Base-by-base conservation (phyloP, 306 rosid genomes). In the peach (Prunus persica) region DNA sequence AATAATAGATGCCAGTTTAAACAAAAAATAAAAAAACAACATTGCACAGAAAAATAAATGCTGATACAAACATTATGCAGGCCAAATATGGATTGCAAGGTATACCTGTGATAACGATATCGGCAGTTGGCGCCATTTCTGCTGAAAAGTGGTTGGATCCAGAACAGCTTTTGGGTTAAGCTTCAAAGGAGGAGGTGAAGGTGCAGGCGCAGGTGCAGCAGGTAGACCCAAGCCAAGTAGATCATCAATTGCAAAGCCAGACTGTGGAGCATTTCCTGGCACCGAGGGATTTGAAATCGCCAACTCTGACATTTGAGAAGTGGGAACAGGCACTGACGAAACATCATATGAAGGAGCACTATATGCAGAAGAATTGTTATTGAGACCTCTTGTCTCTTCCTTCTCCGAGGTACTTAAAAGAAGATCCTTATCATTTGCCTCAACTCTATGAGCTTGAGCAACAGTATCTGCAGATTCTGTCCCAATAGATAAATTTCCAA, bases 51-150 rank as follows among this genome's bases (percentile, higher is more conserved):
- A 32, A 74, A 30, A 47, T 24, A 73, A 19, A 74, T 22, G 5
- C 47, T 6, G 61, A 18, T 28, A 25, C 25, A 60, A 71, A 34
- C 27, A 34, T 38, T 3, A 65, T 65, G 50, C 49, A 9, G 25
- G 25, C 8, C 2, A 5, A 18, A 79, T 30, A 63, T 16, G 55
- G 52, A 77, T 77, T 79, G 71, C 65, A 65, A 81, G 78, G 76
- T 69, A 65, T 81, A 95, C 99, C 97, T 90, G 93, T 22, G 98
- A 88, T 82, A 77, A 52, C 20, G 98, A 89, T 83, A 96, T 45
- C 24, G 99, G 93, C 52, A 96, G 85, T 83, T 92, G 99, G 80
- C 97, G 99, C 99, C 99, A 96, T 84, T 92, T 96, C 76, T 92
- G 99, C 91, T 96, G 99, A 84, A 96, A 96, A 54, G 93, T 67